Evolutionary conservation across 495 filamentous ascomycete genomes (phyloP).

Genomic region (Penicillium verhagenii): DNA sequence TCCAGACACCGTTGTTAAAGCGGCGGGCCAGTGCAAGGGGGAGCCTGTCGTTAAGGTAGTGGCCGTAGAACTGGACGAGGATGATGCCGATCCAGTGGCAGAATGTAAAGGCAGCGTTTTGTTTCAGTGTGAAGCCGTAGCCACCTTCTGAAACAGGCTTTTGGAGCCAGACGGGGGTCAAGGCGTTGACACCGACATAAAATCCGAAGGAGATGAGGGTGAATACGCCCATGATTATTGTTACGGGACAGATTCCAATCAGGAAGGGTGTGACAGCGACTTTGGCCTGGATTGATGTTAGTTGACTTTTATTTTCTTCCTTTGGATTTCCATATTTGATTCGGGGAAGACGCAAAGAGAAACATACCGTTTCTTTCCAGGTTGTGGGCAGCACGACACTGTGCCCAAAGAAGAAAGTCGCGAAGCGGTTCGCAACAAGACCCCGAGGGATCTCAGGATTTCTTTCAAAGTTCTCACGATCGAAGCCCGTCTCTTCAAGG

Average conservation of each 20-base stretch:
- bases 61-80: conserved; percentile 41
- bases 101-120: conserved; percentile 51
- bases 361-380: conserved; percentile 29
- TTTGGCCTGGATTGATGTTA: conserved; percentile 23
- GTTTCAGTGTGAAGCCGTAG: conserved; percentile 47
- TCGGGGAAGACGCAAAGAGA: neutral
- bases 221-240: conserved; percentile 43
- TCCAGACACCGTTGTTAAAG: conserved; percentile 43
- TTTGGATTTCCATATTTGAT: too few species aligned
- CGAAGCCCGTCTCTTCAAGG: conserved; percentile 46
- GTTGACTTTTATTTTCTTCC: too few species aligned
- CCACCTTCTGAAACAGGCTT: conserved; percentile 41
- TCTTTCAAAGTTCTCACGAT: conserved; percentile 16
- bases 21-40: conserved; percentile 38
- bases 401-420: conserved; percentile 44
- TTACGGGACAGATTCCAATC: conserved; percentile 45
- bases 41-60: conserved; percentile 45
- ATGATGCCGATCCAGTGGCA: conserved; percentile 49
- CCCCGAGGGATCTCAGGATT: conserved; percentile 20
- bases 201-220: conserved; percentile 47
- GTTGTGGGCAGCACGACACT: conserved; percentile 29
- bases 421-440: conserved; percentile 39
- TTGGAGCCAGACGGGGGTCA: conserved; percentile 42
- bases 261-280: conserved; percentile 35
- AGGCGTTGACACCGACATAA: conserved; percentile 35